A percentile compares a stretch with the other conserved stretches of the same genome.
phyloP scores from a whole-genome alignment of 441 rosid species.

The Bocquillonia castaneifolia region DNA sequence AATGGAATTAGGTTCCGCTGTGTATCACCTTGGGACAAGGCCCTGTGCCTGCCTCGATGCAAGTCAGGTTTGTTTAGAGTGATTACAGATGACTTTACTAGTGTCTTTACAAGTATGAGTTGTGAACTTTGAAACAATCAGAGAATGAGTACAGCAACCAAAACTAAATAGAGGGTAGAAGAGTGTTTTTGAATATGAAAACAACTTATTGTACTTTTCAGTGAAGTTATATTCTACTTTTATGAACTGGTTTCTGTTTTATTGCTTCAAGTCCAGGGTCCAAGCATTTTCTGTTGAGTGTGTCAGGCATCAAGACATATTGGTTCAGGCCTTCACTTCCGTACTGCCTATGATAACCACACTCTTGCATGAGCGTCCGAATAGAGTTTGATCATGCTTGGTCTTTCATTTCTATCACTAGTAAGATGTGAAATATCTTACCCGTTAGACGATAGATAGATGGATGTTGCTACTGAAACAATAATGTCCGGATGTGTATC shows the following conservation, averaged over 20 bases:
- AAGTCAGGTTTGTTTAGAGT: background rate
- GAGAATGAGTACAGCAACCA: background rate
- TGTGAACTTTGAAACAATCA: background rate
- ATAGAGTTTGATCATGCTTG: conserved; percentile 15
- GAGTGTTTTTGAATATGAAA: background rate
- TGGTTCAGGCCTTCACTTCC: conserved; percentile 69
- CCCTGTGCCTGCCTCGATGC: conserved; percentile 5
- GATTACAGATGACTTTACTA: background rate
- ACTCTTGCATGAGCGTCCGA: conserved; percentile 30
- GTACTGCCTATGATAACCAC: conserved; percentile 46
- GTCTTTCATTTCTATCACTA: conserved; percentile 3
- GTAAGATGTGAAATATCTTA: conserved; percentile 2
- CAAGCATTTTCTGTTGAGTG: conserved; percentile 63
- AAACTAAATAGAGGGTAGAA: background rate
- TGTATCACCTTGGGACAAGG: background rate
- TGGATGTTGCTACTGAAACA: background rate
- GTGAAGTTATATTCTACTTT: background rate
- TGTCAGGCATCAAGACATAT: conserved; percentile 61
- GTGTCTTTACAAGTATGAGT: background rate
- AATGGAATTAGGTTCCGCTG: background rate
- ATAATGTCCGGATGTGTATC: background rate
- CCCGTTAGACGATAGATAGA: conserved; percentile 9
- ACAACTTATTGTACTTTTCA: background rate
- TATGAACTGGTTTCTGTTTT: background rate
- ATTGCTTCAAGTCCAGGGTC: conserved; percentile 66